Evolutionary conservation across 2,329 filamentous ascomycete species (phyloP).

Genomic region (Myriosclerotinia duriaeana): DNA sequence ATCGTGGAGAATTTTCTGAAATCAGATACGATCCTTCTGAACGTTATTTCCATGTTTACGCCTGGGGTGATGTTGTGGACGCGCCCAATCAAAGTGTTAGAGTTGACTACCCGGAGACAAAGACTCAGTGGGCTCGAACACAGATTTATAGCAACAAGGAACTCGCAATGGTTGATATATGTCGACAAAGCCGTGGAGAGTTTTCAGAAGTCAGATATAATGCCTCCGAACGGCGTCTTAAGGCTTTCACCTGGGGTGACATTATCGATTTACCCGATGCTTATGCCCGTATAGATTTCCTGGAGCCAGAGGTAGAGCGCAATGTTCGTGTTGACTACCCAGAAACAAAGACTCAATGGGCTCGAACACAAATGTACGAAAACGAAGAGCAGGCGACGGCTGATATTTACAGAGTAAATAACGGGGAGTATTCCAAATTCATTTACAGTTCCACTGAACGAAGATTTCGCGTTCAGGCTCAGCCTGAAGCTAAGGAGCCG

Average conservation of each 20-base stretch:
- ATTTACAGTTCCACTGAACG: background rate
- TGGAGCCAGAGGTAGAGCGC: background rate
- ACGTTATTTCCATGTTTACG: conserved; percentile 6
- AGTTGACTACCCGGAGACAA: conserved; percentile 16
- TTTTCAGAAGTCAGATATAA: conserved; percentile 10
- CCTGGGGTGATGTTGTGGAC: background rate
- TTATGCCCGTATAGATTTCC: background rate
- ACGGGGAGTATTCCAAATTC: background rate
- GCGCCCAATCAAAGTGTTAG: background rate
- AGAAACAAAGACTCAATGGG: conserved; percentile 23
- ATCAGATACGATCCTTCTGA: conserved; percentile 18
- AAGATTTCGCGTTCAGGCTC: background rate
- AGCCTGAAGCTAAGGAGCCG: background rate
- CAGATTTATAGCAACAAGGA: background rate
- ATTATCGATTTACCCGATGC: background rate
- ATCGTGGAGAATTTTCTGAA: conserved; percentile 11
- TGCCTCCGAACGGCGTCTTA: background rate
- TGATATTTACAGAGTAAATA: background rate
- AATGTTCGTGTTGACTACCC: background rate
- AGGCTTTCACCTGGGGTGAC: background rate
- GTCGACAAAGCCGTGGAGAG: background rate
- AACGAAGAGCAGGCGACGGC: background rate
- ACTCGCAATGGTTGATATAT: conserved; percentile 3
- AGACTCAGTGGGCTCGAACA: conserved; percentile 22
- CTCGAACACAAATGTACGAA: conserved; percentile 6